phyloP scores from a whole-genome alignment of 306 rosid genomes.

The Sicyos baderoa region DNA sequence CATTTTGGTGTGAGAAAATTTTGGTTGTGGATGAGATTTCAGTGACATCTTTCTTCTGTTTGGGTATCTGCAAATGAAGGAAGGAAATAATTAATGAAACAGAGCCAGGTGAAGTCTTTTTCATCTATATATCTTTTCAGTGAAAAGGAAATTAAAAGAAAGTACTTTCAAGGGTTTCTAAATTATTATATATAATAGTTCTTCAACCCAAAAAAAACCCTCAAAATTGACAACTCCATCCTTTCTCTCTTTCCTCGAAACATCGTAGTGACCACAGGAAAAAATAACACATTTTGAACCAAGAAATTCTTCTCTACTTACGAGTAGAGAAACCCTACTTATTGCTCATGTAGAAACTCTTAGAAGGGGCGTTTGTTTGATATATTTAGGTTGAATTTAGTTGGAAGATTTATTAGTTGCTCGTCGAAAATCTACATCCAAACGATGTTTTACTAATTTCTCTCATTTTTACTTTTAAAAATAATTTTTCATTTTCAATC shows the following conservation, averaged over 20 bases:
- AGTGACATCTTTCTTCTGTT: background rate
- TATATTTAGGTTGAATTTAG: no score
- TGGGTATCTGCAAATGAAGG: background rate
- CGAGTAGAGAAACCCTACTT: no score
- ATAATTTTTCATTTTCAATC: no score
- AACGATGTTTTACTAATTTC: no score
- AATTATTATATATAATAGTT: background rate
- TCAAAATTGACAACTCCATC: no score
- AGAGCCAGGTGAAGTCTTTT: slow-evolving; percentile 11
- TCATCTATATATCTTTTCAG: slow-evolving; percentile 2
- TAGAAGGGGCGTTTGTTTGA: no score
- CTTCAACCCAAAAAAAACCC: background rate
- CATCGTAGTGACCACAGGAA: background rate
- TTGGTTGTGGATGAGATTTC: background rate
- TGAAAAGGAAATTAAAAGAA: background rate
- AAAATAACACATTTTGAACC: background rate
- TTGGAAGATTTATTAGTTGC: no score
- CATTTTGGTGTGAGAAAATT: background rate
- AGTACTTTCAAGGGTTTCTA: background rate
- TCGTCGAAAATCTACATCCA: no score
- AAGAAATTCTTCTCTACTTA: no score
- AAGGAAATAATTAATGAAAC: background rate
- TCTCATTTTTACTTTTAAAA: no score
- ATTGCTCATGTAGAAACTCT: no score
- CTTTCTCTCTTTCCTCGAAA: no score